A percentile compares a stretch with the other conserved stretches of the same genome.
phyloP scores from a whole-genome alignment of 495 filamentous ascomycete genomes.

The Hyaloscypha variabilis region DNA sequence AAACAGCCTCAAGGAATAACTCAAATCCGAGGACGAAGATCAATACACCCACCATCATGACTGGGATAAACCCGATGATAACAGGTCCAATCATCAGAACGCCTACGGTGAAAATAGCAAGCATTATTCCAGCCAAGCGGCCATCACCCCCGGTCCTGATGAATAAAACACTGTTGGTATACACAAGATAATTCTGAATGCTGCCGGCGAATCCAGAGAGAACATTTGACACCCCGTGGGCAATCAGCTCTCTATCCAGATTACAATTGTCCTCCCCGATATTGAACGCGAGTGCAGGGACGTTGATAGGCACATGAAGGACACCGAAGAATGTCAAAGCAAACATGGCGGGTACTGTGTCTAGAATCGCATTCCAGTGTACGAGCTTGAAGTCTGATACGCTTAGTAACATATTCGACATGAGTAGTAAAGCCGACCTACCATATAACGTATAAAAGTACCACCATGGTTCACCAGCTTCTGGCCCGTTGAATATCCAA shows the following conservation, averaged over 20 bases:
- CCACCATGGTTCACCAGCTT: constrained; percentile 88
- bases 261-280: constrained; percentile 89
- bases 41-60: constrained; percentile 93
- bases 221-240: constrained; percentile 91
- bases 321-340: constrained; percentile 97
- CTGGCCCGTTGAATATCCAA: constrained; percentile 89
- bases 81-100: constrained; percentile 83
- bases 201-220: constrained; percentile 84
- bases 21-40: constrained; percentile 96
- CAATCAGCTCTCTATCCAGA: constrained; percentile 88
- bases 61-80: constrained; percentile 90
- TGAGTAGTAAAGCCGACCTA: constrained; percentile 41
- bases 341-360: constrained; percentile 92
- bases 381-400: constrained; percentile 68
- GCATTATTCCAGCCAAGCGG: constrained; percentile 81
- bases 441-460: constrained; percentile 95
- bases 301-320: constrained; percentile 96
- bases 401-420: constrained; percentile 17
- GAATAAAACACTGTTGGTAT: constrained; percentile 94
- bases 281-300: constrained; percentile 86
- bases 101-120: constrained; percentile 77
- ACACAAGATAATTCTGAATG: constrained; percentile 97
- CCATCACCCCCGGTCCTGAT: constrained; percentile 88
- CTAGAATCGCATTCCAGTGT: constrained; percentile 77
- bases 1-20: constrained; percentile 81